Evolutionary conservation across 176 grass and related monocot species (phyloP).

Genomic region (Musa itinerans): DNA sequence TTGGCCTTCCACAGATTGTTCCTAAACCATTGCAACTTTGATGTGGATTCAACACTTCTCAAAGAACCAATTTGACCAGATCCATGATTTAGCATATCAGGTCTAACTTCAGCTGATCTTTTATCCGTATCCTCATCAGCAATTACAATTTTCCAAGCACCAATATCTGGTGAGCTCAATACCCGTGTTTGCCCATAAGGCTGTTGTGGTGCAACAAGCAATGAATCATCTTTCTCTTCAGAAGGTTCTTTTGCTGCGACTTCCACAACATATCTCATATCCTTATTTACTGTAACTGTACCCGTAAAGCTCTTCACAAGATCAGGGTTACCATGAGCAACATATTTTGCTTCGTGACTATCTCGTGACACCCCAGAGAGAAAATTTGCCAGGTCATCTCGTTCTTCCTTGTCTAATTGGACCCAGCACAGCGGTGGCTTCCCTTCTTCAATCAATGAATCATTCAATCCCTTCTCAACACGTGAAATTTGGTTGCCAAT

Average conservation of each 20-base stretch:
- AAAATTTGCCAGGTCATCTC: conserved; percentile 70
- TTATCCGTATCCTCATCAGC: conserved; percentile 27
- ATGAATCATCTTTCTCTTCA: conserved; percentile 28
- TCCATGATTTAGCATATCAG: conserved; percentile 20
- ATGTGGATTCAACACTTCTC: not conserved
- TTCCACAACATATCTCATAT: conserved; percentile 18
- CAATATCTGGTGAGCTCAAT: conserved; percentile 22
- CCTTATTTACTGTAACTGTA: conserved; percentile 8
- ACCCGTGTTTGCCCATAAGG: conserved; percentile 31
- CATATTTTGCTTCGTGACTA: conserved; percentile 27
- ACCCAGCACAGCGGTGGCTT: conserved; percentile 51
- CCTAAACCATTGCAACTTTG: not conserved
- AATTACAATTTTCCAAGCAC: conserved; percentile 49
- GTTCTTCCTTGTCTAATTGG: conserved; percentile 67
- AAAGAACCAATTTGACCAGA: not conserved
- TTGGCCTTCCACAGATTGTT: conserved; percentile 1
- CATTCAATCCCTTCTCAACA: conserved; percentile 41
- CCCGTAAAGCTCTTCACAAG: conserved; percentile 7
- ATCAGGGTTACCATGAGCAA: conserved; percentile 11
- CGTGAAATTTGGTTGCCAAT: conserved; percentile 51
- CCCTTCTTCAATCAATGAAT: conserved; percentile 36
- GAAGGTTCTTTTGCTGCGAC: conserved; percentile 30
- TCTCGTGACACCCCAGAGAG: conserved; percentile 46
- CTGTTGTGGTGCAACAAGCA: conserved; percentile 22
- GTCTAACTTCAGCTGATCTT: conserved; percentile 18